Conservation (phyloP, 1,284 basidiomycete species). For the Boletus sp. region DNA sequence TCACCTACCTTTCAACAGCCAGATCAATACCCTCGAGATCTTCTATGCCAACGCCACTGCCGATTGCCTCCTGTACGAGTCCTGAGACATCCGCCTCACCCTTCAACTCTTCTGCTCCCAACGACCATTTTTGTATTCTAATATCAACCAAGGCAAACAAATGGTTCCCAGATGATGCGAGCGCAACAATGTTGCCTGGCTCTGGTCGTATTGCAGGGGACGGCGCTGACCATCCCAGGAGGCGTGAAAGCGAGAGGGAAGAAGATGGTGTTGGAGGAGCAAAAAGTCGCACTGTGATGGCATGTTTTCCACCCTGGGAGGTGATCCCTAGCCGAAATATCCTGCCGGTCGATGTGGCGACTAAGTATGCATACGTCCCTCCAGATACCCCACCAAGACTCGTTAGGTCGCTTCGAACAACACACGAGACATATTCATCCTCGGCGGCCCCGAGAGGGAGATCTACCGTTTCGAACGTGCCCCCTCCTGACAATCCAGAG, state of each 20-base stretch:
- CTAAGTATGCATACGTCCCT: constrained; percentile 48
- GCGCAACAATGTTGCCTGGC: constrained; percentile 61
- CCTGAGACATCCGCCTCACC: constrained; percentile 56
- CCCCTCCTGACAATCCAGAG: constrained; percentile 79
- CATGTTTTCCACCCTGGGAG: constrained; percentile 68
- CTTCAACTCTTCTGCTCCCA: constrained; percentile 61
- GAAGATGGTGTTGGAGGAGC: constrained; percentile 52
- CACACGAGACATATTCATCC: constrained; percentile 64
- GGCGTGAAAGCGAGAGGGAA: constrained; percentile 56
- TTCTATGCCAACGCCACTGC: constrained; percentile 45
- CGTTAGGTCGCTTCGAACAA: constrained; percentile 67
- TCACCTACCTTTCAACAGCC: constrained; percentile 59
- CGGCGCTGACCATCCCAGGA: constrained; percentile 57
- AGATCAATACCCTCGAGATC: constrained; percentile 74
- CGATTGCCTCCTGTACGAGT: constrained; percentile 50
- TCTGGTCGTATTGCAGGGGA: constrained; percentile 37
- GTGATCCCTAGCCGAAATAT: constrained; percentile 68
- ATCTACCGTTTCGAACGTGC: constrained; percentile 57
- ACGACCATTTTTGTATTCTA: constrained; percentile 68
- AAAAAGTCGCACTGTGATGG: constrained; percentile 59
- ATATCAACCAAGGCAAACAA: constrained; percentile 70
- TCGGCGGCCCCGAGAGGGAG: constrained; percentile 54
- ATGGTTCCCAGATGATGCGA: constrained; percentile 49
- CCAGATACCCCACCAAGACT: constrained; percentile 9
- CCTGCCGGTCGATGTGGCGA: constrained; percentile 66